These are phyloP conservation scores for Posidonia australis DNA, from an alignment of 106 monocot genomes.

Conservation along the genomic window DNA sequence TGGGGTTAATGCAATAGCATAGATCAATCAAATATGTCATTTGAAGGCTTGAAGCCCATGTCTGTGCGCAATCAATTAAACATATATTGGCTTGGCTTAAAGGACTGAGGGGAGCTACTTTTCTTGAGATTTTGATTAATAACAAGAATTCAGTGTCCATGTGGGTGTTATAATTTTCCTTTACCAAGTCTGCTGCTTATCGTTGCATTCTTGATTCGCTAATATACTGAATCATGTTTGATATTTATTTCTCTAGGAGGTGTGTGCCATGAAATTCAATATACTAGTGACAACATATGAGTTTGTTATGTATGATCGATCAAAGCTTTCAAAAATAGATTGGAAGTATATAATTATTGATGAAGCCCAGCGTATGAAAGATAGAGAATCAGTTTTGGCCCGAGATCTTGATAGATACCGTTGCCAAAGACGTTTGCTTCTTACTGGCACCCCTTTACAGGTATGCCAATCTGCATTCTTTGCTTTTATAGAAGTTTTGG, in stretches of 20 bases:
- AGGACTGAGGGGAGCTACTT: too few species aligned
- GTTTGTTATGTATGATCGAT: constrained; percentile 94
- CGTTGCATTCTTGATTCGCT: too few species aligned
- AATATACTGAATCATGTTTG: not conserved
- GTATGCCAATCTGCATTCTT: constrained; percentile 19
- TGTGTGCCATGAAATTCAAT: constrained; percentile 87
- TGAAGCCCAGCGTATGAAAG: constrained; percentile 98
- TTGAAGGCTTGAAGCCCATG: too few species aligned
- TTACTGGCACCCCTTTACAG: constrained; percentile 98
- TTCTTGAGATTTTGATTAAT: too few species aligned
- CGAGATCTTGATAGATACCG: constrained; percentile 94
- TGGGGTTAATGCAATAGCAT: too few species aligned
- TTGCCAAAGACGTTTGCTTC: constrained; percentile 86
- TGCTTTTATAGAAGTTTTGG: not conserved
- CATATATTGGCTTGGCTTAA: too few species aligned
- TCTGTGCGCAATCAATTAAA: too few species aligned
- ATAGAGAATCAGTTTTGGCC: constrained; percentile 93
- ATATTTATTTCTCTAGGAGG: constrained; percentile 37
- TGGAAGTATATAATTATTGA: constrained; percentile 99
- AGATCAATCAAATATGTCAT: too few species aligned
- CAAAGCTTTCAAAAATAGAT: constrained; percentile 88
- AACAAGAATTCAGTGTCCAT: too few species aligned
- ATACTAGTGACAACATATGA: constrained; percentile 96
- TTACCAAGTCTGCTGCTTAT: too few species aligned
- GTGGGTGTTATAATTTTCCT: too few species aligned